phyloP scores from a whole-genome alignment of 2,329 filamentous ascomycete genomes.

The Gaeumannomyces tritici region DNA sequence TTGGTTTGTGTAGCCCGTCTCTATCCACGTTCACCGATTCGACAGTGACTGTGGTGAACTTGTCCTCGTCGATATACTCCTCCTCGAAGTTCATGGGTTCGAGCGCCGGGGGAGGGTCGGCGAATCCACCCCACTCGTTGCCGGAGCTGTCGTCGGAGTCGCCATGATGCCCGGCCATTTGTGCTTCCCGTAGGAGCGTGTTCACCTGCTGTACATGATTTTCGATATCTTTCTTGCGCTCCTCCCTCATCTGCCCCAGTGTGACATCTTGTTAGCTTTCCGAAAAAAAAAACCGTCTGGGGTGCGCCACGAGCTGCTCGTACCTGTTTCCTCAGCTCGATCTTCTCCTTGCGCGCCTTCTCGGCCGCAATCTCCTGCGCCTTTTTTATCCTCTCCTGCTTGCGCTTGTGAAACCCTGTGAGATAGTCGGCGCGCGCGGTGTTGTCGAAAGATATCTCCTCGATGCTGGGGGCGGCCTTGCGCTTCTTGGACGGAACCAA shows the following conservation, averaged over 20 bases:
- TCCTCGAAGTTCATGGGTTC: constrained; percentile 69
- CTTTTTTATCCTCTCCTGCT: constrained; percentile 72
- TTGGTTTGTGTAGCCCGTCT: constrained; percentile 57
- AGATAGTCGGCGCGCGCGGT: constrained; percentile 76
- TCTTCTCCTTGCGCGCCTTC: constrained; percentile 67
- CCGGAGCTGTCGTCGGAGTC: constrained; percentile 31
- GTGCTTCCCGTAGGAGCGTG: constrained; percentile 54
- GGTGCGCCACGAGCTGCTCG: background rate
- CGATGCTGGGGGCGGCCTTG: constrained; percentile 49
- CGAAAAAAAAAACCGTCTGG: background rate
- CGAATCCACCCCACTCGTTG: constrained; percentile 58
- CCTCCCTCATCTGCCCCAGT: constrained; percentile 61
- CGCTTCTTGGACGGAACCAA: constrained; percentile 56
- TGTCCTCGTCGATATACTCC: constrained; percentile 94
- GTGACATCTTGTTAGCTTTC: background rate
- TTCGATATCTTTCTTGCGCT: constrained; percentile 72
- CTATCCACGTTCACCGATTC: constrained; percentile 76
- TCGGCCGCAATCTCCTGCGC: constrained; percentile 75
- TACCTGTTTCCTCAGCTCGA: constrained; percentile 63
- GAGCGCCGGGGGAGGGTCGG: constrained; percentile 30
- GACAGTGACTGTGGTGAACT: constrained; percentile 89
- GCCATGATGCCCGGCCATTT: constrained; percentile 32
- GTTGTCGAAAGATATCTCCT: constrained; percentile 80
- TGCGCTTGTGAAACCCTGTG: constrained; percentile 95
- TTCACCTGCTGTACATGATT: constrained; percentile 73